Conservation (phyloP, 2,329 filamentous ascomycete species). For the Neonectria neomacrospora region DNA sequence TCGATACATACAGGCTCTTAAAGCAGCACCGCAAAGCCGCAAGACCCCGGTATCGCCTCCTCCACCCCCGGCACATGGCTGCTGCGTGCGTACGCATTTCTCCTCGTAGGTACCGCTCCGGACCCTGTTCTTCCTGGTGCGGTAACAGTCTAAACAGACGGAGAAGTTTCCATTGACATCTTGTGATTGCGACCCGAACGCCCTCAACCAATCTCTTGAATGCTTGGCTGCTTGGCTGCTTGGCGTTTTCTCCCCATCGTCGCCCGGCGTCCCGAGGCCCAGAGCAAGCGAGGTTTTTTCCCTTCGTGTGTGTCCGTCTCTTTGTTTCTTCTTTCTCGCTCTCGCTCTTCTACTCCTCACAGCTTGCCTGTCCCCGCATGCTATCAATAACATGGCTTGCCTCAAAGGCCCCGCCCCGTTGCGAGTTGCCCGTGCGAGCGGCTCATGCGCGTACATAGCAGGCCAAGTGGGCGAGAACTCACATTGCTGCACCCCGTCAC, state of each 20-base stretch:
- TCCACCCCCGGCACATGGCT: slow-evolving; percentile 18
- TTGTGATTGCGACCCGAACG: slow-evolving; percentile 15
- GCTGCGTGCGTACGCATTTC: slow-evolving; percentile 6
- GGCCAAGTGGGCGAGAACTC: neutral
- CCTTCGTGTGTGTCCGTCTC: neutral
- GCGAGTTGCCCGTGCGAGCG: too few relatives aligned
- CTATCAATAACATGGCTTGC: neutral
- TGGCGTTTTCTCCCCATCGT: slow-evolving; percentile 1
- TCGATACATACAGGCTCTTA: neutral
- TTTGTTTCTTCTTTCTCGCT: neutral
- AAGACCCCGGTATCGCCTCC: slow-evolving; percentile 2
- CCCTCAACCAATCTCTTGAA: slow-evolving; percentile 18
- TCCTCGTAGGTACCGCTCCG: neutral
- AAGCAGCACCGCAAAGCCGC: slow-evolving; percentile 8
- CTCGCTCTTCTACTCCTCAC: neutral
- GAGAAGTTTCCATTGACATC: slow-evolving; percentile 1
- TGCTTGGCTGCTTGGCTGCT: slow-evolving; percentile 24
- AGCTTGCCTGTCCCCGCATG: neutral
- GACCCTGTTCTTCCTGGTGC: neutral
- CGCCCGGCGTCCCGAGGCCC: neutral
- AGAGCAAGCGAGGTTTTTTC: neutral
- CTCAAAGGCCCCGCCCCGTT: too few relatives aligned
- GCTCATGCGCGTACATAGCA: too few relatives aligned
- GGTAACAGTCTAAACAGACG: neutral
- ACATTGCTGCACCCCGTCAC: slow-evolving; percentile 1